Base-by-base conservation (phyloP, 495 filamentous ascomycete species). In the Penicillium canariense region DNA sequence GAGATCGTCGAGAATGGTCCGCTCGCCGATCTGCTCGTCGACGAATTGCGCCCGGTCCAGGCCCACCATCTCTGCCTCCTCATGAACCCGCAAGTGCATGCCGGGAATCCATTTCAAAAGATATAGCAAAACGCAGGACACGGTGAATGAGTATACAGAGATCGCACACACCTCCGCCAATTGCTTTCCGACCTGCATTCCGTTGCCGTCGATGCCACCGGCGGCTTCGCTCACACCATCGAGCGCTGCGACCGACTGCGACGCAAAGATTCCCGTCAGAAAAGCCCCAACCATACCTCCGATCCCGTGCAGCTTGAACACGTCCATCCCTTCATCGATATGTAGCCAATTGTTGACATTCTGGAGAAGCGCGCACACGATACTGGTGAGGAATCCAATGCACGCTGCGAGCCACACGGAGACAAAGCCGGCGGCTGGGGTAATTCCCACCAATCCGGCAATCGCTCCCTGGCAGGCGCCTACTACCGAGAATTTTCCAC, bases 381-480 rank as follows among this genome's bases (percentile, higher is more conserved):
- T 68, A 11, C 70, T 77, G 5, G 83, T 83, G 18, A 85, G 50
- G 68, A 85, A 81, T 15, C 82, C 82, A 49, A 87, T 84, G 20
- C 77, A 66, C 4, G 77, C 82, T 5, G 81, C 80, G 12, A 76
- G 67, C 83, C 81, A 83, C 40, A 77, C 64, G 15, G 73, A 74
- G 26, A 85, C 81, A 59, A 79, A 85, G 38, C 84, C 82, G 15
- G 82, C 81, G 14, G 82, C 83, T 5, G 83, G 84, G 0, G 84
- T 87, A 61, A 86, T 85, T 10, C 80, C 83, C 8, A 86, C 82
- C 12, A 86, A 77, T 17, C 83, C 84, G 26, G 82, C 80, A 58
- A 87, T 86, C 14, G 80, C 81, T 23, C 84, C 84, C 57, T 81
- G 77, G 60, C 83, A 86, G 3, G 78, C 77, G 28, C 82, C 82